Evolutionary conservation across 2,329 filamentous ascomycete genomes (phyloP).

Genomic region (Talaromyces pinophilus): DNA sequence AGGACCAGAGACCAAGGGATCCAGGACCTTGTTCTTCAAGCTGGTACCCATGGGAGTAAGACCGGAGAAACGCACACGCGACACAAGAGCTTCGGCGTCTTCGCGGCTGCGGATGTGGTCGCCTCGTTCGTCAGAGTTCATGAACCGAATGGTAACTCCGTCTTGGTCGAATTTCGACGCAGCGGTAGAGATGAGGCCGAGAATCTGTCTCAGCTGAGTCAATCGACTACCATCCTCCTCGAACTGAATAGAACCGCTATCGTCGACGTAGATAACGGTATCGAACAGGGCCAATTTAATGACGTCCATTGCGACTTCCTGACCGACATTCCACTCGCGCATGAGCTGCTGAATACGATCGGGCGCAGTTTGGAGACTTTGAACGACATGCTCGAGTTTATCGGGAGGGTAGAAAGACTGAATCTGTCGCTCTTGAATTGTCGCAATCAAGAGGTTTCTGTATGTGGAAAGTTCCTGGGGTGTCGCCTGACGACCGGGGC

Average conservation of each 20-base stretch:
- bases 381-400: conserved; percentile 41
- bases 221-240: conserved; percentile 68
- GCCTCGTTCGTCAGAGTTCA: conserved; percentile 60
- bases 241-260: conserved; percentile 70
- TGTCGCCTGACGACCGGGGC: conserved; percentile 38
- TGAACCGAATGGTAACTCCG: conserved; percentile 68
- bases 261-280: conserved; percentile 65
- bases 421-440: conserved; percentile 62
- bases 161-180: conserved; percentile 70
- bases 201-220: conserved; percentile 65
- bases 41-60: conserved; percentile 67
- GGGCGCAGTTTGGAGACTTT: conserved; percentile 36
- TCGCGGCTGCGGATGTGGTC: conserved; percentile 59
- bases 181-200: conserved; percentile 64
- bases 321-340: conserved; percentile 58
- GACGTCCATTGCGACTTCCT: conserved; percentile 64
- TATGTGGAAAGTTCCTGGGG: conserved; percentile 57
- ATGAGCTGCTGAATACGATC: conserved; percentile 57
- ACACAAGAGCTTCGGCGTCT: conserved; percentile 61
- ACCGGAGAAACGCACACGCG: conserved; percentile 63
- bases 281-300: conserved; percentile 65
- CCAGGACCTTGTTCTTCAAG: conserved; percentile 63
- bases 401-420: conserved; percentile 61
- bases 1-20: conserved; percentile 58
- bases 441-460: conserved; percentile 57